Conservation (phyloP, 495 filamentous ascomycete genomes). For the Astrocystis sublimbata region DNA sequence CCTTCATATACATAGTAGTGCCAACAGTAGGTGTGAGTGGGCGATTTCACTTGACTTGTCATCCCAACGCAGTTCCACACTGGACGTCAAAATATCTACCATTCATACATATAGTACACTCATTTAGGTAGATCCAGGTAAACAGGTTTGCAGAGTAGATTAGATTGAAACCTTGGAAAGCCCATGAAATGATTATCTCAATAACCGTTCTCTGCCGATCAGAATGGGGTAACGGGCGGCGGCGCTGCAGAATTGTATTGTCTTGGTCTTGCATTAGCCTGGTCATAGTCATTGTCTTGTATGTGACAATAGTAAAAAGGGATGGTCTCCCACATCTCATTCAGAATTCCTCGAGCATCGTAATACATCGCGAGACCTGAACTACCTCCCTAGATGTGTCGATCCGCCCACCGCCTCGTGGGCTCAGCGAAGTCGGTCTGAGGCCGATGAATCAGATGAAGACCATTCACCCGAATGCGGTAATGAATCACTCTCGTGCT, state of each 20-base stretch:
- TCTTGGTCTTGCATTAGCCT: background rate
- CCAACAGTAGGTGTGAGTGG: background rate
- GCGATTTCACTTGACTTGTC: background rate
- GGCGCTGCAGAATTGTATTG: background rate
- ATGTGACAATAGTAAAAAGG: background rate
- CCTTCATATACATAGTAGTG: too few species aligned
- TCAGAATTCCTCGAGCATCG: background rate
- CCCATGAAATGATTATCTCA: background rate
- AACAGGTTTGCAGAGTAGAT: background rate
- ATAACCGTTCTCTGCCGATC: background rate
- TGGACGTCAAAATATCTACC: background rate
- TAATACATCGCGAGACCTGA: constrained; percentile 1
- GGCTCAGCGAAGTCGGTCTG: constrained; percentile 1
- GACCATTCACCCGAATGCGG: constrained; percentile 13
- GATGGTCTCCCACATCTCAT: background rate
- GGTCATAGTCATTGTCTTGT: background rate
- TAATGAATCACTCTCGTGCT: constrained; percentile 2
- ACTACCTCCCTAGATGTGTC: background rate
- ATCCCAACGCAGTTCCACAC: background rate
- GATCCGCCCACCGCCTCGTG: constrained; percentile 1
- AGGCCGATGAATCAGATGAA: background rate
- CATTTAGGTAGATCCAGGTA: background rate
- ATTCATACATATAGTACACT: too few species aligned
- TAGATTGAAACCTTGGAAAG: background rate
- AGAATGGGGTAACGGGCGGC: background rate